Percentiles rank a stretch among this genome's conserved stretches.
Conservation (phyloP, 495 filamentous ascomycete genomes). For the Letharia columbiana region DNA sequence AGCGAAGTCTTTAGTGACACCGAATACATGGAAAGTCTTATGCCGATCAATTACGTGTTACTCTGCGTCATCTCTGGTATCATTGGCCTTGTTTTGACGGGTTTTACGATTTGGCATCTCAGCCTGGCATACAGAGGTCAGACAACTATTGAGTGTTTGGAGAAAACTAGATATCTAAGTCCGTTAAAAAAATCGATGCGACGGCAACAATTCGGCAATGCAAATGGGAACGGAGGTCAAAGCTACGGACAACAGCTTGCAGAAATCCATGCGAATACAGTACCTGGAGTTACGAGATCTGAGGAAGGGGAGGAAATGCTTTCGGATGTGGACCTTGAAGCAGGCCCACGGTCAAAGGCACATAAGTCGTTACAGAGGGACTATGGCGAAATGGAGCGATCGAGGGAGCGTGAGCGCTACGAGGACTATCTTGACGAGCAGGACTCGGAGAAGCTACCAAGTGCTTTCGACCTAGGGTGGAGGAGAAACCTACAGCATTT, state of each 20-base stretch:
- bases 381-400: conserved; percentile 64
- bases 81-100: conserved; percentile 77
- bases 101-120: conserved; percentile 91
- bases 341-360: conserved; percentile 26
- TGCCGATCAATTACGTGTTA: conserved; percentile 86
- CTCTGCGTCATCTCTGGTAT: conserved; percentile 81
- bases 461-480: conserved; percentile 86
- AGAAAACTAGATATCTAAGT: conserved; percentile 86
- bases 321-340: conserved; percentile 27
- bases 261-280: conserved; percentile 72
- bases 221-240: conserved; percentile 45
- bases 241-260: conserved; percentile 66
- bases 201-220: conserved; percentile 46
- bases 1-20: conserved; percentile 61
- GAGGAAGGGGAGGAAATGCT: conserved; percentile 66
- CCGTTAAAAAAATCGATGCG: conserved; percentile 64
- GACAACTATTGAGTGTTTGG: conserved; percentile 91
- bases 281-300: conserved; percentile 68
- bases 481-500: conserved; percentile 70
- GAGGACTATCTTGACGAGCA: conserved; percentile 82
- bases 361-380: conserved; percentile 46
- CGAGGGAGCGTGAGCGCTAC: conserved; percentile 66
- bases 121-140: conserved; percentile 65
- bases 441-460: conserved; percentile 75
- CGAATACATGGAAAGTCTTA: conserved; percentile 54